These are phyloP conservation scores for Helianthus annuus DNA, from an alignment of 129 eudicot species.

Conservation along the genomic window DNA sequence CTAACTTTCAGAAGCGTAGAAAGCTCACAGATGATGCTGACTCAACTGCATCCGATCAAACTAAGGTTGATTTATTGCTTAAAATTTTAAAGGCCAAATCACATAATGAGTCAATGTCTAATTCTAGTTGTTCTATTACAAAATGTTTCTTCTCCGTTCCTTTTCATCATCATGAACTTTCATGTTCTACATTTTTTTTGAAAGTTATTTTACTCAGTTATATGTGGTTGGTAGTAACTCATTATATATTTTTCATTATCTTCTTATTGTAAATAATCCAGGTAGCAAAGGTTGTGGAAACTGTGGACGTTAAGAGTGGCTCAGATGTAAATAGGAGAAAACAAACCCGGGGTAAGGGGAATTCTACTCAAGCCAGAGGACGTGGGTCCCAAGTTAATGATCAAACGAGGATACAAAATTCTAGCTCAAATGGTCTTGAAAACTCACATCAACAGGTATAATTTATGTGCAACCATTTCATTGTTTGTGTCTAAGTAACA, in stretches of 20 bases:
- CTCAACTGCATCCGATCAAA: slow-evolving; percentile 40
- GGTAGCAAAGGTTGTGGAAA: slow-evolving; percentile 53
- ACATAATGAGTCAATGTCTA: not conserved
- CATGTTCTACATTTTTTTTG: not conserved
- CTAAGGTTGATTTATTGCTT: slow-evolving; percentile 56
- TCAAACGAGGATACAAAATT: slow-evolving; percentile 51
- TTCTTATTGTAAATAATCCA: slow-evolving; percentile 29
- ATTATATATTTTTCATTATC: slow-evolving; percentile 15
- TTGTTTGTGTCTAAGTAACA: slow-evolving; percentile 4
- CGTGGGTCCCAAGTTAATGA: slow-evolving; percentile 68
- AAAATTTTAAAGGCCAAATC: not conserved
- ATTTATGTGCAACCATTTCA: slow-evolving; percentile 9
- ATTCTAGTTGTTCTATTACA: slow-evolving; percentile 14
- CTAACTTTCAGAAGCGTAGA: slow-evolving; percentile 88
- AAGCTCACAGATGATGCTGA: slow-evolving; percentile 59
- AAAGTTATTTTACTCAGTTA: not conserved
- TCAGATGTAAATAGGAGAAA: slow-evolving; percentile 66
- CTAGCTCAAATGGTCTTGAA: slow-evolving; percentile 70
- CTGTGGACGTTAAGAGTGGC: slow-evolving; percentile 45
- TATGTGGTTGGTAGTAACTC: slow-evolving; percentile 1
- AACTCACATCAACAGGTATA: slow-evolving; percentile 62
- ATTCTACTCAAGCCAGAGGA: slow-evolving; percentile 65
- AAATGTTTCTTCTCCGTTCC: slow-evolving; percentile 1
- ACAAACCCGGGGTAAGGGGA: slow-evolving; percentile 76
- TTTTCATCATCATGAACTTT: slow-evolving; percentile 12